phyloP scores from a whole-genome alignment of 148 eudicot species.

The Salicornia ramosissima region DNA sequence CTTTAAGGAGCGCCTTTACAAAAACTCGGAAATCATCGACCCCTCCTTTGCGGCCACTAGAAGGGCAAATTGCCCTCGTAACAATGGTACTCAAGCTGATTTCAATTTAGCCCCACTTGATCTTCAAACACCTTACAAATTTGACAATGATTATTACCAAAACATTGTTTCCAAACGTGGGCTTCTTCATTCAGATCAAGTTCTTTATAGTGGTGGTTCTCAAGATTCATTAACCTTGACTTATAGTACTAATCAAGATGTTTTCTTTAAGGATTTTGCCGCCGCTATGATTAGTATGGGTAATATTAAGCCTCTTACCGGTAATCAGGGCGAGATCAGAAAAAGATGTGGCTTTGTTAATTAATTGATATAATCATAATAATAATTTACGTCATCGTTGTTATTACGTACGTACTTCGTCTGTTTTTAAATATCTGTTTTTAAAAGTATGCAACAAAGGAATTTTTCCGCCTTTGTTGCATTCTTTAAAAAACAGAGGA shows the following conservation, averaged over 20 bases:
- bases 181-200: constrained; percentile 53
- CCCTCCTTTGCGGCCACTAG: constrained; percentile 33
- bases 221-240: constrained; percentile 30
- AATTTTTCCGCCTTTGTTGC: no score
- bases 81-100: constrained; percentile 23
- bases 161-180: constrained; percentile 35
- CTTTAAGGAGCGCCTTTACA: constrained; percentile 42
- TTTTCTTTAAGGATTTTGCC: constrained; percentile 40
- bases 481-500: no score
- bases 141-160: constrained; percentile 38
- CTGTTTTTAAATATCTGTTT: no score
- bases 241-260: constrained; percentile 24
- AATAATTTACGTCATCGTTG: neutral
- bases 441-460: no score
- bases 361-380: constrained; percentile 9
- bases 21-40: constrained; percentile 47
- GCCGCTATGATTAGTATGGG: constrained; percentile 55
- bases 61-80: constrained; percentile 30
- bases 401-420: neutral
- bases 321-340: constrained; percentile 48
- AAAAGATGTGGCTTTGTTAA: constrained; percentile 40
- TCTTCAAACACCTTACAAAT: constrained; percentile 24
- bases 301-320: constrained; percentile 48
- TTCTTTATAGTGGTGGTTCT: constrained; percentile 49
- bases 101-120: constrained; percentile 44